Base-by-base conservation (phyloP, 805 yeast species). In the Ogataea paradorogensis region DNA sequence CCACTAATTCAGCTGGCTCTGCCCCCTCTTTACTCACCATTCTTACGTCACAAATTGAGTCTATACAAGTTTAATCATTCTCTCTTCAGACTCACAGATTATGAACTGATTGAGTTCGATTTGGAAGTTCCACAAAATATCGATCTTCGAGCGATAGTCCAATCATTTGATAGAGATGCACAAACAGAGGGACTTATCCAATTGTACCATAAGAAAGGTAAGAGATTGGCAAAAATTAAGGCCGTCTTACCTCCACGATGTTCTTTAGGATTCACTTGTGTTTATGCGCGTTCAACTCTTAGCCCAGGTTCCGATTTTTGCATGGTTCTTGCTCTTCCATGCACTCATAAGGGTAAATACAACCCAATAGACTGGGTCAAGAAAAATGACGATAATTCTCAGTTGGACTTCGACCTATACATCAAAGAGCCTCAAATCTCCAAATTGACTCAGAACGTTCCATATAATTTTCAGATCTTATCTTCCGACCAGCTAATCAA, bases 11-110 rank as follows among this genome's bases (percentile, higher is more conserved):
- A 93, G 11, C 71, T 87, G 43, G 78, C 88, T 32, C 67, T 91
- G 34, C 99, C 99, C 0, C 74, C 95, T 22, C 77, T 83, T n/a
- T 85, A 88, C 55, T 90, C 96, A 0, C 83, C 87, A 0, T 88
- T 83, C 53, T 78, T 83, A 59, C 69, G 66, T 27, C 76, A 79
- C 55, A 68, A 71, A 2, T 58, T 91, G 29, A 69, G 70, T 43
- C 71, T 89, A 38, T 65, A 74, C 43, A 82, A 80, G 57, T 91
- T 76, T 65, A 85, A 87, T 60, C 82, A 86, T 44, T 85, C 95
- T 0, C 62, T 87, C 45, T 77, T 90, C 3, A 76, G 82, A 45
- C 63, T 91, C 50, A 69, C 73, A 33, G 95, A 88, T 56, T 71
- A 75, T 32, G 97, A 93, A 55, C 65, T 86, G 18, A 81, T 80